Conservation (phyloP, 1,284 basidiomycete genomes). For the Naganishia sp. region DNA sequence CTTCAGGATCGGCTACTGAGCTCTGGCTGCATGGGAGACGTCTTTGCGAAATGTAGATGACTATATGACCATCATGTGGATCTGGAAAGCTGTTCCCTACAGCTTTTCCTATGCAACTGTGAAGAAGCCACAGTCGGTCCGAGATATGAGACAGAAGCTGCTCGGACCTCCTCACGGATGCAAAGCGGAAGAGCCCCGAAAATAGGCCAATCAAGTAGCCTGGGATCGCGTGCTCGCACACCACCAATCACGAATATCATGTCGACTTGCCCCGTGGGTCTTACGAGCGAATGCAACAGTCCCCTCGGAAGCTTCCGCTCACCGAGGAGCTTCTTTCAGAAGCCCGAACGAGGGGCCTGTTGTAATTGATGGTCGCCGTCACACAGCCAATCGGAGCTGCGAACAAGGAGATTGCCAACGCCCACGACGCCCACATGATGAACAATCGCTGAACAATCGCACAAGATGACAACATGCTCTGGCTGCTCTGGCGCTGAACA, state of each 20-base stretch:
- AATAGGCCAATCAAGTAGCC: neutral
- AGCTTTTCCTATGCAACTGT: too few species aligned
- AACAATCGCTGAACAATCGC: too few species aligned
- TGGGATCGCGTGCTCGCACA: conserved; percentile 4
- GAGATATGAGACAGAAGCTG: too few species aligned
- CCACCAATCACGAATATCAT: conserved; percentile 15
- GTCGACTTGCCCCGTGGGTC: conserved; percentile 1
- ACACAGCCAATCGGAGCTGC: conserved; percentile 1
- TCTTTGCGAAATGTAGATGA: too few species aligned
- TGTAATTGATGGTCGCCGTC: neutral
- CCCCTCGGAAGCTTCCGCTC: neutral
- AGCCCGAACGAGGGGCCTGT: neutral
- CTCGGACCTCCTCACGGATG: neutral
- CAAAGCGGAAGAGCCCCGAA: neutral
- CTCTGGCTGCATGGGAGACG: too few species aligned
- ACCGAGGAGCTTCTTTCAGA: neutral
- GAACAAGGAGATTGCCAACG: neutral
- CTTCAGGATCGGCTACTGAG: too few species aligned
- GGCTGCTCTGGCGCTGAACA: too few species aligned
- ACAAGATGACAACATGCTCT: too few species aligned
- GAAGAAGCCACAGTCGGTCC: too few species aligned
- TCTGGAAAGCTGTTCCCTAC: too few species aligned
- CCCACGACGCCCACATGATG: neutral
- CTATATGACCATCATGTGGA: too few species aligned
- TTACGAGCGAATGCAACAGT: neutral